These are phyloP conservation scores for Rosa lucieae DNA, from an alignment of 306 rosid genomes.

Conservation along the genomic window DNA sequence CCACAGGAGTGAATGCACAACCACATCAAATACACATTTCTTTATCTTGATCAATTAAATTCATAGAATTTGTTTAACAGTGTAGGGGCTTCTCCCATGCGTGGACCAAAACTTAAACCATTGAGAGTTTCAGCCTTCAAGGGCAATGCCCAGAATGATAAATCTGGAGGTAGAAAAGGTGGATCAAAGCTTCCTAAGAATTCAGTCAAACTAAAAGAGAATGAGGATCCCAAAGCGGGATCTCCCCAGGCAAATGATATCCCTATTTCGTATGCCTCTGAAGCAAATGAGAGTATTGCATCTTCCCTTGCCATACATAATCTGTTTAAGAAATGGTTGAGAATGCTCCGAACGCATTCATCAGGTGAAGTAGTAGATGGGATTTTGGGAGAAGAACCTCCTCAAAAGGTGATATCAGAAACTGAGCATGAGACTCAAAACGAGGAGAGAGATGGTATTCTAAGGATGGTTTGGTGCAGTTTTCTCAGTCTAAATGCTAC, in stretches of 20 bases:
- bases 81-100: slow-evolving; percentile 67
- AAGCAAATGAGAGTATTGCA: slow-evolving; percentile 46
- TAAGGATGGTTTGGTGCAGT: slow-evolving; percentile 49
- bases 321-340: slow-evolving; percentile 69
- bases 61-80: slow-evolving; percentile 66
- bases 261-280: slow-evolving; percentile 63
- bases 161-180: slow-evolving; percentile 50
- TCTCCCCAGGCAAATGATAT: slow-evolving; percentile 55
- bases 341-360: slow-evolving; percentile 60
- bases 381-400: slow-evolving; percentile 49
- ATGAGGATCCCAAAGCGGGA: slow-evolving; percentile 43
- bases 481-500: slow-evolving; percentile 61
- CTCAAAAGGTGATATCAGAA: slow-evolving; percentile 41
- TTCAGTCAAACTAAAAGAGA: slow-evolving; percentile 63
- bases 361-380: slow-evolving; percentile 48
- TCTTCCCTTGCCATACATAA: slow-evolving; percentile 62
- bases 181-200: slow-evolving; percentile 60
- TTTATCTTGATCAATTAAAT: slow-evolving; percentile 33
- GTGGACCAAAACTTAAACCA: slow-evolving; percentile 51
- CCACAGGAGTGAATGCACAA: background rate
- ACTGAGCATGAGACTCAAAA: slow-evolving; percentile 33
- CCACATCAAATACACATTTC: background rate
- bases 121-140: slow-evolving; percentile 72
- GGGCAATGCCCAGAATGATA: slow-evolving; percentile 62
- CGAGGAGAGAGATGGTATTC: slow-evolving; percentile 40